Percentiles rank a stretch among this genome's conserved stretches.
These are phyloP conservation scores for Olyra latifolia DNA, from an alignment of 176 grass and related monocot genomes.

Conservation along the genomic window DNA sequence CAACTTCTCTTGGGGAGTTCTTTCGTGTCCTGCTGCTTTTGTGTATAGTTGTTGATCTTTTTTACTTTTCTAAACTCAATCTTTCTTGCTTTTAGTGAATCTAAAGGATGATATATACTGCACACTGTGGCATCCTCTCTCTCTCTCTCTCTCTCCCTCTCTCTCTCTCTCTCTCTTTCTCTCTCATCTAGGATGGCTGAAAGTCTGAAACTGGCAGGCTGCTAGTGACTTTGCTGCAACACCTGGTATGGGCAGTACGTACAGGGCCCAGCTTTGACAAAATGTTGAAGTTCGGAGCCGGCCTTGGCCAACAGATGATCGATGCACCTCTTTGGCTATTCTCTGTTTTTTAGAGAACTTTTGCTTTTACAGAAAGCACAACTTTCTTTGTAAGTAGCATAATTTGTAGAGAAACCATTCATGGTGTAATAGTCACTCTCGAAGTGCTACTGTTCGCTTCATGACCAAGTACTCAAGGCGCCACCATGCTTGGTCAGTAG, in stretches of 20 bases:
- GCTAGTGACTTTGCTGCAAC: not conserved
- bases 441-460: no score
- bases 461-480: no score
- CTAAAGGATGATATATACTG: slow-evolving; percentile 10
- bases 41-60: slow-evolving; percentile 27
- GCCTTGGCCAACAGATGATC: not conserved
- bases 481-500: not conserved
- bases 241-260: slow-evolving; percentile 23
- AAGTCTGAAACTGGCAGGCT: not conserved
- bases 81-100: slow-evolving; percentile 18
- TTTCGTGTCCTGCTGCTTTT: slow-evolving; percentile 19
- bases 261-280: slow-evolving; percentile 20
- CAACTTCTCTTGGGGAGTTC: slow-evolving; percentile 25
- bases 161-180: no score
- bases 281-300: not conserved
- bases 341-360: slow-evolving; percentile 24
- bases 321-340: slow-evolving; percentile 17
- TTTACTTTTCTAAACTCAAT: not conserved
- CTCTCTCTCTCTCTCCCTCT: not conserved
- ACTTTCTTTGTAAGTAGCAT: not conserved
- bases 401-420: not conserved
- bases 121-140: slow-evolving; percentile 6
- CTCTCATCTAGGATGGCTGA: slow-evolving; percentile 3
- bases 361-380: not conserved
- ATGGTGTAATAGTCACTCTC: not conserved